A percentile compares a stretch with the other conserved stretches of the same genome.
phyloP scores from a whole-genome alignment of 257 asterid species.

The Catharanthus roseus region DNA sequence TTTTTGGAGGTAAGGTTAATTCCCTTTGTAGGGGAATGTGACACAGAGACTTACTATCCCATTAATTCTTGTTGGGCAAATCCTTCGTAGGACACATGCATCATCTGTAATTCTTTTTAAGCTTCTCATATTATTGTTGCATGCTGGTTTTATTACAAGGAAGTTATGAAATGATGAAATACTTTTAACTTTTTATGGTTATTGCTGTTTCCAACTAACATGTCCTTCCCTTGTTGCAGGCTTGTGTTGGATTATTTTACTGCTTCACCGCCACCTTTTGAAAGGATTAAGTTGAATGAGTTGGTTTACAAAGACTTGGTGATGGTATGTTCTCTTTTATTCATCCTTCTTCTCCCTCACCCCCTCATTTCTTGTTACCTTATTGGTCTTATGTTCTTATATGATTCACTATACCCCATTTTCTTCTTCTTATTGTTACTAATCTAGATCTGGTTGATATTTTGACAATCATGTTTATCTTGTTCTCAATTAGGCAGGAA shows the following conservation, averaged over 20 bases:
- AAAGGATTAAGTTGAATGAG: conserved; percentile 46
- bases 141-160: neutral
- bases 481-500: conserved; percentile 40
- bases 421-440: neutral
- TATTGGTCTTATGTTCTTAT: neutral
- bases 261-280: conserved; percentile 82
- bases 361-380: neutral
- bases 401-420: neutral
- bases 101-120: neutral
- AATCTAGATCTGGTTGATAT: conserved; percentile 13
- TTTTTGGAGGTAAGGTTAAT: neutral
- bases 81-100: neutral
- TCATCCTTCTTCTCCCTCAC: neutral
- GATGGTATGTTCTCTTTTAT: conserved; percentile 32
- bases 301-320: conserved; percentile 30
- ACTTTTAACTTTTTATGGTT: neutral
- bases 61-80: neutral
- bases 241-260: conserved; percentile 55
- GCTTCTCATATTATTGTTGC: neutral
- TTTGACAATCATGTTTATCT: conserved; percentile 13
- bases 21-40: neutral
- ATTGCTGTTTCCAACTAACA: neutral
- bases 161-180: neutral
- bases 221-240: conserved; percentile 42
- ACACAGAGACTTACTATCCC: neutral